phyloP scores from a whole-genome alignment of 2,329 filamentous ascomycete species.

The Pyricularia grisea region DNA sequence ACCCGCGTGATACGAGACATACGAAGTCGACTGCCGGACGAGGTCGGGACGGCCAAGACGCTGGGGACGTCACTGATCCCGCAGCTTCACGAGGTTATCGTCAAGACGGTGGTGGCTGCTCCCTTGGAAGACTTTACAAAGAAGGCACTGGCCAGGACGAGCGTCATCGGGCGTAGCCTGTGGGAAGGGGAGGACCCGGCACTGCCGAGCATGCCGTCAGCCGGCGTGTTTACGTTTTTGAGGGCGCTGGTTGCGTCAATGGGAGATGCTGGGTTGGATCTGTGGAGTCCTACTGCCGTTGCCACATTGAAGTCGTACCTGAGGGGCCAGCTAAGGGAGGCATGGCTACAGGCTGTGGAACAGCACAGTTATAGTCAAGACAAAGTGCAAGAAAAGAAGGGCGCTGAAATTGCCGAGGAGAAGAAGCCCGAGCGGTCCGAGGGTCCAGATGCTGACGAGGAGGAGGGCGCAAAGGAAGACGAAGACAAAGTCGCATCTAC shows the following conservation, averaged over 20 bases:
- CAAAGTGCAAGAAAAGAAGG: constrained; percentile 8
- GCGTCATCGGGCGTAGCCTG: constrained; percentile 52
- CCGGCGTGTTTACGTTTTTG: constrained; percentile 63
- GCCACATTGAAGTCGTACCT: constrained; percentile 50
- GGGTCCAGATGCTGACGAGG: constrained; percentile 8
- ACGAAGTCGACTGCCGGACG: constrained; percentile 49
- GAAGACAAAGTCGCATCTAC: constrained; percentile 10
- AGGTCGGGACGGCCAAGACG: constrained; percentile 33
- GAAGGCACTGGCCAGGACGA: constrained; percentile 31
- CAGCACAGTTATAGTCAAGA: neutral
- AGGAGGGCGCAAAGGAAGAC: constrained; percentile 8
- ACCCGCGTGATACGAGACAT: constrained; percentile 68
- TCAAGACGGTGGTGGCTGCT: constrained; percentile 36
- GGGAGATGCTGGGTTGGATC: constrained; percentile 60
- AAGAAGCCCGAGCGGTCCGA: constrained; percentile 10
- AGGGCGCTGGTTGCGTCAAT: constrained; percentile 57
- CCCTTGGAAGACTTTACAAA: constrained; percentile 38
- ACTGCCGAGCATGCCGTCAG: constrained; percentile 71
- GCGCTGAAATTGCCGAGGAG: constrained; percentile 8
- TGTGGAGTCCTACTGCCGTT: constrained; percentile 71
- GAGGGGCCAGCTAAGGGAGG: constrained; percentile 35
- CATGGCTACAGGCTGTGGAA: constrained; percentile 35
- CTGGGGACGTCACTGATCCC: constrained; percentile 56
- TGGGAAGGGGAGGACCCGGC: constrained; percentile 68
- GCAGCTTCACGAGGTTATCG: constrained; percentile 54